Base-by-base conservation (phyloP, 2,329 filamentous ascomycete genomes). In the Ceratocystis diversiconidia region DNA sequence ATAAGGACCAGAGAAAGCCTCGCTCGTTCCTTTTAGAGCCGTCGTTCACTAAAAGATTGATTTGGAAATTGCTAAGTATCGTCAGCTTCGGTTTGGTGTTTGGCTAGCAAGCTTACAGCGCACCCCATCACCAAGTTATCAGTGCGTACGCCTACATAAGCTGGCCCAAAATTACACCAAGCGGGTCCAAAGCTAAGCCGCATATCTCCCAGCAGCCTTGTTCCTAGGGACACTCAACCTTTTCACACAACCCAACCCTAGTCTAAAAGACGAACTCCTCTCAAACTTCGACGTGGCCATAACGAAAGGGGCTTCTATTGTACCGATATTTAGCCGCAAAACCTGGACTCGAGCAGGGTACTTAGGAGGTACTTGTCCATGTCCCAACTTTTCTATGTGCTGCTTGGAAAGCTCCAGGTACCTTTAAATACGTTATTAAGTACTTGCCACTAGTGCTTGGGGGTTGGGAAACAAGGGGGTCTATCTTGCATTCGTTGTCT, bases 201-300 rank as follows among this genome's bases (percentile, higher is more conserved):
- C 22, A 43, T n/a, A 12, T 32, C 4, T 15, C 6, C 28, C 8
- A 25, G 19, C 15, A 61, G 64, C 57, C 59, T 65, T 62, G 64
- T 55, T 55, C 17, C 57, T 41, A 15, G n/a, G 22, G 41, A 19
- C n/a, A 36, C 36, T 50, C 43, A n/a, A 12, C 44, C 25, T 32
- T 28, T 63, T 36, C 8, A 17, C 28, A 46, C n/a, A 62, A 10
- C 2, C 10, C 48, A 17, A 63, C 61, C 61, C 61, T 63, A 63
- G 55, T n/a, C 28, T 30, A 32, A 2, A 32, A 10, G 22, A 15
- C 52, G 12, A 57, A 6, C 12, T 36, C 17, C 12, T 36, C 28
- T 59, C 28, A 32, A 59, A 65, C 59, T 61, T 67, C 66, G 66
- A 67, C 66, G 66, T 67, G 63, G 55, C 66, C 66, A 67, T 48